Base-by-base conservation (phyloP, 2,329 filamentous ascomycete genomes). In the Drechslera avenae region DNA sequence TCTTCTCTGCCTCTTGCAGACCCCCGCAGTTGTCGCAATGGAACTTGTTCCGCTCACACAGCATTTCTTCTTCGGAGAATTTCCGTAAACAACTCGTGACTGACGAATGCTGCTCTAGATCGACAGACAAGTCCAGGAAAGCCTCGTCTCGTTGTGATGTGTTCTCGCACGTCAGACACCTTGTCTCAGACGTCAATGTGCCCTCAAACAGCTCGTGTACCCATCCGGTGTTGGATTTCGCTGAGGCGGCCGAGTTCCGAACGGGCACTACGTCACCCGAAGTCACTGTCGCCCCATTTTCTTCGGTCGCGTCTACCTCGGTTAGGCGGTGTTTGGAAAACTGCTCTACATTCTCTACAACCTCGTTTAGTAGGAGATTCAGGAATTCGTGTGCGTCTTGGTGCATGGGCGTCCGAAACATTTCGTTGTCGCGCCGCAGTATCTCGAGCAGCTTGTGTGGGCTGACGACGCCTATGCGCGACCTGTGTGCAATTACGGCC, bases 301-400 rank as follows among this genome's bases (percentile, higher is more conserved):
- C 51, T 18, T 65, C 63, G 19, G 54, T 48, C 34, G 68, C 76
- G 14, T 59, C 57, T 16, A 64, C 59, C 63, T 71, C 65, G 60
- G 60, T 74, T 21, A 81, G 76, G 39, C 86, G 76, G 50, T 85
- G 82, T 65, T 84, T 87, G 19, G 91, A 88, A 64, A 92, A 90
- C n/a, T 86, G 83, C 75, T 99, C 94, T 19, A 99, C 91, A 66
- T 93, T 96, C 39, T 91, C 85, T 44, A 99, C 93, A 28, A 99
- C 90, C 69, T 96, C 89, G 73, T 99, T 99, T n/a, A 99, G 80
- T 2, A 99, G 82, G 26, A 97, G 79, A 52, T 96, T 96, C 63
- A 97, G 85, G 62, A 99, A 99, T 70, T 99, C 94, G 73, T 99
- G 94, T 1, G 94, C 94, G 71, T 99, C 94, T 72, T 99, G 94